Base-by-base conservation (phyloP, 306 rosid genomes). In the Geum urbanum region DNA sequence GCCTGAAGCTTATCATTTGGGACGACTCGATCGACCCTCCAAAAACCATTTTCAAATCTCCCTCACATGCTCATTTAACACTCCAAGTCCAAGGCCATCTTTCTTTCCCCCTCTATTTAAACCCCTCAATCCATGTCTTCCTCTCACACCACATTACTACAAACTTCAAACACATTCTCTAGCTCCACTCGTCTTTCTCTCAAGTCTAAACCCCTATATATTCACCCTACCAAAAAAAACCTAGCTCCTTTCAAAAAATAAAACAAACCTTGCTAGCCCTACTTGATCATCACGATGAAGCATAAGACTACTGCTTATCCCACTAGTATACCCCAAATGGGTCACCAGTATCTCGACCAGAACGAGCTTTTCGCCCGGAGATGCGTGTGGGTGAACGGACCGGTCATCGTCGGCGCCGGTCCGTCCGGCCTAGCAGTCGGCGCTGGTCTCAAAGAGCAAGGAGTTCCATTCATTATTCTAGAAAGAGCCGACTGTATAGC, bases 391-490 rank as follows among this genome's bases (percentile, higher is more conserved):
- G 97, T 86, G 24, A 83, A 88, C 50, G 98, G 97, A 6, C 96
- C 98, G 0, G 89, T 94, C 47, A 84, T 94, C n/a, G 85, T 85
- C 10, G 98, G 98, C 7, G 94, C 95, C 0, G 96, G 98, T 15
- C 98, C 98, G 0, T 94, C 98, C 0, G 98, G 98, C 16, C 79
- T 94, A 22, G 96, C 98, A 0, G 97, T 87, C 8, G 97, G 88
- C 13, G 87, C 96, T 19, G 78, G 96, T 18, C 89, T 94, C 3
- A 87, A 88, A 84, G 82, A 86, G 50, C 96, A 90, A 81, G 83
- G 86, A 12, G 96, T 88, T 2, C 97, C 98, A 0, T 94, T 87
- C 70, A 67, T 94, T 1, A 59, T 88, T 14, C 82, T 94, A 0
- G 98, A 94, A 47, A 76, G 92, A 74, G 96, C 92, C 0, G 81